phyloP scores from a whole-genome alignment of 768 basidiomycete species.

The Fibroporia radiculosa region DNA sequence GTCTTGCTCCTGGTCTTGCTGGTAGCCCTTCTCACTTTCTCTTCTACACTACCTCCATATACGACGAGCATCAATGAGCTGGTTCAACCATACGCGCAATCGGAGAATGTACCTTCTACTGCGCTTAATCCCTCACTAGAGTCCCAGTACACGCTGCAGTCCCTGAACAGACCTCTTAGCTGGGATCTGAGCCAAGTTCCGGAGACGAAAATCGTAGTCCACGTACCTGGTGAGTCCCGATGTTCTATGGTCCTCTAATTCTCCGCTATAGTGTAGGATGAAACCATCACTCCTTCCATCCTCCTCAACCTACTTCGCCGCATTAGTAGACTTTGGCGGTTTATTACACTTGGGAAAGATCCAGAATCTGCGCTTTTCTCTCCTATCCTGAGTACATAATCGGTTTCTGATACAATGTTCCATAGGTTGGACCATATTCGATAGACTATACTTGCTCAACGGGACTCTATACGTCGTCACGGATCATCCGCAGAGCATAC shows the following conservation, averaged over 20 bases:
- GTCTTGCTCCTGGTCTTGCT: slow-evolving; percentile 22
- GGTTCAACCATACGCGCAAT: slow-evolving; percentile 4
- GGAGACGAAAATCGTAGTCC: slow-evolving; percentile 60
- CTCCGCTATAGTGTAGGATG: background rate
- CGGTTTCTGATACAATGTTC: background rate
- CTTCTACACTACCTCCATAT: slow-evolving; percentile 8
- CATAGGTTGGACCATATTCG: slow-evolving; percentile 86
- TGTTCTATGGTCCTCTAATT: slow-evolving; percentile 11
- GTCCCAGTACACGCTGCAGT: slow-evolving; percentile 19
- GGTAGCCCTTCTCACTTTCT: slow-evolving; percentile 15
- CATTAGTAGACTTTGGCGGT: too few relatives aligned
- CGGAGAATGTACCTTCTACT: slow-evolving; percentile 8
- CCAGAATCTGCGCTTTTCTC: background rate
- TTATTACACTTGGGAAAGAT: too few relatives aligned
- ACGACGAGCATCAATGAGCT: slow-evolving; percentile 6
- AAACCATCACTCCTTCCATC: background rate
- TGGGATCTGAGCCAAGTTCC: slow-evolving; percentile 34
- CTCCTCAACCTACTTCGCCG: background rate
- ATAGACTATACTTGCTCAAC: slow-evolving; percentile 73
- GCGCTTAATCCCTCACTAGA: slow-evolving; percentile 14
- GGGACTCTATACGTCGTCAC: slow-evolving; percentile 80
- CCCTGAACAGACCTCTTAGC: slow-evolving; percentile 14
- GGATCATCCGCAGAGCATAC: slow-evolving; percentile 58
- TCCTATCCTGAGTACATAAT: background rate
- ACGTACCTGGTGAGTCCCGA: slow-evolving; percentile 30